A percentile compares a stretch with the other conserved stretches of the same genome.
Evolutionary conservation across 1,139 yeast species (phyloP).

Genomic region (Hyphopichia buzzinii): DNA sequence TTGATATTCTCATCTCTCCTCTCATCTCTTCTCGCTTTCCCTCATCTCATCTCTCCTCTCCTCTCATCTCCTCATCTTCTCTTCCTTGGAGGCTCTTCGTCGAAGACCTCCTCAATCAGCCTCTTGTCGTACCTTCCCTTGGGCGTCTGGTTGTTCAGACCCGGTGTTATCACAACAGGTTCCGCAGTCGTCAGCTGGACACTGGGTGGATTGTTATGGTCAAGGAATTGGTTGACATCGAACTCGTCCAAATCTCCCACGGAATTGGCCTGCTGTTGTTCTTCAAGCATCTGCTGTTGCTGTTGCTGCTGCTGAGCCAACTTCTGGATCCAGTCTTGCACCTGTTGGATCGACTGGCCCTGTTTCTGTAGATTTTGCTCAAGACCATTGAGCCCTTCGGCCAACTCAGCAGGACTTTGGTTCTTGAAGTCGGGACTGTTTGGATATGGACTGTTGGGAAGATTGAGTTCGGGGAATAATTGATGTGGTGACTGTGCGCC

Average conservation of each 20-base stretch:
- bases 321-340: conserved; percentile 57
- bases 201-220: conserved; percentile 9
- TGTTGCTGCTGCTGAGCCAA: conserved; percentile 39
- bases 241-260: conserved; percentile 30
- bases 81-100: conserved; percentile 6
- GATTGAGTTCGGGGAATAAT: conserved; percentile 31
- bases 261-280: conserved; percentile 15
- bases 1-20: too few species aligned
- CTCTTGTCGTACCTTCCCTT: conserved; percentile 10
- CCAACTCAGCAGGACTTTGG: conserved; percentile 10
- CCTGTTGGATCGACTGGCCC: conserved; percentile 56
- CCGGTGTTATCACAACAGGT: conserved; percentile 11
- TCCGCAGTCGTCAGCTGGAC: conserved; percentile 1
- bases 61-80: not conserved
- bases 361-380: conserved; percentile 49
- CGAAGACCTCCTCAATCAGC: conserved; percentile 18
- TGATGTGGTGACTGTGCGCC: conserved; percentile 28
- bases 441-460: conserved; percentile 12
- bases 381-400: conserved; percentile 30
- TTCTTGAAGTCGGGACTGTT: not conserved
- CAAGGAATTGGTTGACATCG: conserved; percentile 39
- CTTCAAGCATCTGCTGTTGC: conserved; percentile 21
- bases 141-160: conserved; percentile 5
- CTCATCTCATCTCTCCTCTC: too few species aligned
- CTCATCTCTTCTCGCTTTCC: too few species aligned